phyloP scores from a whole-genome alignment of 306 rosid species.

The Carpinus viminea region DNA sequence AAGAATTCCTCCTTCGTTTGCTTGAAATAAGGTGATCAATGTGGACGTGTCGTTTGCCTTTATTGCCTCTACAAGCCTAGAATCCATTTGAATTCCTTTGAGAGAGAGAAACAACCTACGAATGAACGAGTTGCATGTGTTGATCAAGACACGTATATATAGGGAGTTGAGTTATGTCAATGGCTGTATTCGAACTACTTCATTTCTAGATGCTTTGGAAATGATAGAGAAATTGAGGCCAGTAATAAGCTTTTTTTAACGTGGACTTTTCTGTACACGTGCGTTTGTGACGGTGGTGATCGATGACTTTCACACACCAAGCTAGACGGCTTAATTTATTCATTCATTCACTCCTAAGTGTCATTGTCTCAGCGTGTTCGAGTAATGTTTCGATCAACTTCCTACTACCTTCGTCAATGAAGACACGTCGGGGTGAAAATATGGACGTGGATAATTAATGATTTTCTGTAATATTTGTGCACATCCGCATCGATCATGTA shows the following conservation, averaged over 20 bases:
- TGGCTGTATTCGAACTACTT: background rate
- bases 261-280: background rate
- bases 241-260: background rate
- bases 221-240: background rate
- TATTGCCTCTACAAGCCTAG: constrained; percentile 43
- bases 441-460: too few relatives aligned
- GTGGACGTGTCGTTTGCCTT: constrained; percentile 36
- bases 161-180: background rate
- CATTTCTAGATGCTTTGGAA: background rate
- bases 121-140: background rate
- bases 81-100: constrained; percentile 40
- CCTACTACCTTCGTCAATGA: background rate
- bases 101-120: background rate
- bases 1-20: constrained; percentile 42
- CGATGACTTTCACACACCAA: too few relatives aligned
- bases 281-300: background rate
- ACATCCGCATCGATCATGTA: too few relatives aligned
- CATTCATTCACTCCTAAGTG: background rate
- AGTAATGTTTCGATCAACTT: background rate
- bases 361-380: background rate
- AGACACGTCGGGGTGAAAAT: too few relatives aligned
- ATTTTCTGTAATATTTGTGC: too few relatives aligned
- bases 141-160: background rate
- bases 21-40: constrained; percentile 38
- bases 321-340: too few relatives aligned